phyloP scores from a whole-genome alignment of 2,329 filamentous ascomycete genomes.

The Diatrype stigma region DNA sequence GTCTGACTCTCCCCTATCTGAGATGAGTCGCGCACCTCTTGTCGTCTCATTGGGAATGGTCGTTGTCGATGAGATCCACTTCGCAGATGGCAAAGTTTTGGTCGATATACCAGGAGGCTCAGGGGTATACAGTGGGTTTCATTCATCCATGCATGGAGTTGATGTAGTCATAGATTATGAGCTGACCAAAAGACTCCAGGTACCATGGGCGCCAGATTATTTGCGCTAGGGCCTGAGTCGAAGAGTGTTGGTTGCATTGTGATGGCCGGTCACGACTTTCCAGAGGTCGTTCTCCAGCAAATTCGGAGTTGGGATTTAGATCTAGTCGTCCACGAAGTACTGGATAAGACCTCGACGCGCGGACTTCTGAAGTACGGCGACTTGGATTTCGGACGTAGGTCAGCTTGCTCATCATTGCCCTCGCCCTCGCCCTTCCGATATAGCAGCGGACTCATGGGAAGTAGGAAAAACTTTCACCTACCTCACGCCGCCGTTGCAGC shows the following conservation, averaged over 20 bases:
- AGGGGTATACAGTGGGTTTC: conserved; percentile 21
- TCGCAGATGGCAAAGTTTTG: conserved; percentile 19
- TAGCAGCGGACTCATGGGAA: neutral
- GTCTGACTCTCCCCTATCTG: neutral
- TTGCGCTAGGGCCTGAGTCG: neutral
- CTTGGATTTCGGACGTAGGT: neutral
- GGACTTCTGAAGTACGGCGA: neutral
- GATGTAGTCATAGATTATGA: neutral
- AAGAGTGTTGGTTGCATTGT: conserved; percentile 6
- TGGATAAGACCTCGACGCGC: neutral
- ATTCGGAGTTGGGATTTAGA: conserved; percentile 4
- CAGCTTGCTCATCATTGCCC: neutral
- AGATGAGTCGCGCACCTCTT: neutral
- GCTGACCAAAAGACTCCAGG: neutral
- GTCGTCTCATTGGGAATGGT: conserved; percentile 31
- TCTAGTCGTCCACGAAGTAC: neutral
- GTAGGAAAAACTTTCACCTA: neutral
- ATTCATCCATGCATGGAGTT: conserved; percentile 7
- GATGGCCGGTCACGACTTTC: conserved; percentile 11
- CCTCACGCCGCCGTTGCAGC: neutral
- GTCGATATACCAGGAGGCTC: conserved; percentile 28
- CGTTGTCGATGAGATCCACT: conserved; percentile 31
- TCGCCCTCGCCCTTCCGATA: too few species aligned
- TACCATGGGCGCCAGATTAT: conserved; percentile 10
- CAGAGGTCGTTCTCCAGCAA: neutral